A percentile compares a stretch with the other conserved stretches of the same genome.
Evolutionary conservation across 495 filamentous ascomycete genomes (phyloP).

Genomic region (Xylaria cubensis): DNA sequence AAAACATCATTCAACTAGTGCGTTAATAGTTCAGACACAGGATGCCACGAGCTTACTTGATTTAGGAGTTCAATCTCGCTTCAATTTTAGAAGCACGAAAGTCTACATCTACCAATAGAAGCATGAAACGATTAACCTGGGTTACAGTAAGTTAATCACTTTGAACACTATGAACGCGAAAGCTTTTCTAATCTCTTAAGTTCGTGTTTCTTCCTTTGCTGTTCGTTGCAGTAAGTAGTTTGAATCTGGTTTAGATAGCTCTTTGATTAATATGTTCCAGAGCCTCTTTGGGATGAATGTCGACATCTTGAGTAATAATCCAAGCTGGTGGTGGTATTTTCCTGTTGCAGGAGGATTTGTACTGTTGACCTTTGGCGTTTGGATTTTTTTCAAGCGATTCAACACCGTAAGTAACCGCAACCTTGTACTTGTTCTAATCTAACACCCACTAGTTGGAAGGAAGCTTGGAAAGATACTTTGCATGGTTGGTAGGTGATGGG

Average conservation of each 20-base stretch:
- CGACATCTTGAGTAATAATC: neutral
- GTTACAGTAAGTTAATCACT: neutral
- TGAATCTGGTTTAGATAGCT: no score
- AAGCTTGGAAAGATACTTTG: neutral
- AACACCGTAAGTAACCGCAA: neutral
- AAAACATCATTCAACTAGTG: slow-evolving; percentile 3
- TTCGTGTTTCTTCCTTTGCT: slow-evolving; percentile 6
- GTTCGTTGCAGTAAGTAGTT: neutral
- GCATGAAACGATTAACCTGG: slow-evolving; percentile 11
- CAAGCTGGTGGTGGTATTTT: slow-evolving; percentile 15
- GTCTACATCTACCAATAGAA: slow-evolving; percentile 8
- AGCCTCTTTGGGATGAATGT: slow-evolving; percentile 18
- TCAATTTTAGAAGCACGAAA: slow-evolving; percentile 14
- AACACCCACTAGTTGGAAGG: neutral
- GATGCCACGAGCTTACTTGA: neutral
- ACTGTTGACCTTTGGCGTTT: slow-evolving; percentile 5
- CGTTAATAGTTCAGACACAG: neutral
- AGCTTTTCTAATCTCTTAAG: neutral
- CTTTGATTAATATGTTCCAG: neutral
- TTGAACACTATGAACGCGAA: no score
- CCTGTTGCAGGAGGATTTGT: neutral
- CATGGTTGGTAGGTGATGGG: neutral
- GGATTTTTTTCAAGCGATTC: slow-evolving; percentile 1
- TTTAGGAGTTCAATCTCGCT: slow-evolving; percentile 15
- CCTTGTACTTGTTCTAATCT: neutral